Percentiles rank a stretch among this genome's conserved stretches.
Conservation (phyloP, 179 eudicot genomes). For the Heliamphora pulchella region DNA sequence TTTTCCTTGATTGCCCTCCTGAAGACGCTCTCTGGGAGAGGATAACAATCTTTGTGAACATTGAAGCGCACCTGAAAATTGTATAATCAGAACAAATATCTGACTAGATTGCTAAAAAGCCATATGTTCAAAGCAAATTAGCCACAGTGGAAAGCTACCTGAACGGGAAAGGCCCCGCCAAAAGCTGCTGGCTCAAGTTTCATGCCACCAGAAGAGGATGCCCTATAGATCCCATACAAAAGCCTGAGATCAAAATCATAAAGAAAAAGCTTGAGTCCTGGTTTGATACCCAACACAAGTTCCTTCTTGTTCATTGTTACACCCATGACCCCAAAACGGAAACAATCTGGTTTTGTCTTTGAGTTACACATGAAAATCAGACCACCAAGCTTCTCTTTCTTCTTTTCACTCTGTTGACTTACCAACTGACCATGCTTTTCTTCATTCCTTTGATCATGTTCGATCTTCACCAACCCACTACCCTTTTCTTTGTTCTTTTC, state of each 20-base stretch:
- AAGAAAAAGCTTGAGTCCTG: constrained; percentile 52
- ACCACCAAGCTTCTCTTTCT: constrained; percentile 25
- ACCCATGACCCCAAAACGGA: constrained; percentile 64
- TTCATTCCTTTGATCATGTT: not conserved
- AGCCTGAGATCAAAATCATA: constrained; percentile 76
- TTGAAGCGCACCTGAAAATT: constrained; percentile 57
- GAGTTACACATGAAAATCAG: constrained; percentile 15
- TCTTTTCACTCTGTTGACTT: constrained; percentile 4
- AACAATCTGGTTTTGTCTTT: constrained; percentile 30
- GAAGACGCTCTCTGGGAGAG: constrained; percentile 62
- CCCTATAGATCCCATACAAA: constrained; percentile 70
- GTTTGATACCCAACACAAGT: constrained; percentile 53
- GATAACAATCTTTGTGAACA: constrained; percentile 53
- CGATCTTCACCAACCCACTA: not conserved
- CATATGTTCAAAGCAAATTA: not conserved
- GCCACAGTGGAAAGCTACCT: constrained; percentile 35
- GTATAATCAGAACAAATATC: constrained; percentile 17
- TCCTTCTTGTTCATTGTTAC: constrained; percentile 50
- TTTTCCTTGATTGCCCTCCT: constrained; percentile 63
- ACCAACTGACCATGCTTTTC: not conserved
- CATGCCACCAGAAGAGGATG: constrained; percentile 76
- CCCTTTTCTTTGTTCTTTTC: constrained; percentile 5
- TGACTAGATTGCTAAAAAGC: not conserved
- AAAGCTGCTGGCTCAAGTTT: constrained; percentile 86
- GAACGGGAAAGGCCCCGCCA: constrained; percentile 77